Percentiles rank a stretch among this genome's conserved stretches.
phyloP scores from a whole-genome alignment of 495 filamentous ascomycete species.

The Bathelium albidoporum region DNA sequence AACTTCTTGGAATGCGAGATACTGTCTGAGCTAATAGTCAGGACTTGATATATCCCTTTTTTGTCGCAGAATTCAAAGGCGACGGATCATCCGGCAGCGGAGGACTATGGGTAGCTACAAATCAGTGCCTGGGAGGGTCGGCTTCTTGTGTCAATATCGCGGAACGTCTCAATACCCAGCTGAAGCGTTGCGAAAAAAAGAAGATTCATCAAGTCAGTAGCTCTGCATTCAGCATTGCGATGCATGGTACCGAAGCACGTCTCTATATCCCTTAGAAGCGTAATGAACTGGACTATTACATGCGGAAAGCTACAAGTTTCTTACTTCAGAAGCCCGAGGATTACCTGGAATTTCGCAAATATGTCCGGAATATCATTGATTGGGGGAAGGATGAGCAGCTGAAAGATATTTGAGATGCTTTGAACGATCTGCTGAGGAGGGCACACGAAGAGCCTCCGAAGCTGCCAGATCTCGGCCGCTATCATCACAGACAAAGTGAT shows the following conservation, averaged over 20 bases:
- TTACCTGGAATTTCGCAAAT: conserved; percentile 27
- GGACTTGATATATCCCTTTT: conserved; percentile 22
- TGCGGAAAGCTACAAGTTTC: conserved; percentile 20
- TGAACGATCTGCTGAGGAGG: conserved; percentile 19
- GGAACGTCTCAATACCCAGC: conserved; percentile 8
- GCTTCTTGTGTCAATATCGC: conserved; percentile 19
- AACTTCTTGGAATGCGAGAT: no score
- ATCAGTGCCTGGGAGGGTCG: conserved; percentile 25
- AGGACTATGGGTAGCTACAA: conserved; percentile 25
- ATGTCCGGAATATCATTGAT: conserved; percentile 30
- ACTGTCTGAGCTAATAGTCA: conserved; percentile 18
- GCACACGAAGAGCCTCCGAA: not conserved
- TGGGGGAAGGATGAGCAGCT: conserved; percentile 27
- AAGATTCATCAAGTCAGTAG: conserved; percentile 20
- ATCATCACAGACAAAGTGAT: no score
- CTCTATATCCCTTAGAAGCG: conserved; percentile 28
- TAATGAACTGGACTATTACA: conserved; percentile 25
- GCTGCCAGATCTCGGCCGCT: not conserved
- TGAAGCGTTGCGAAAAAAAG: conserved; percentile 18
- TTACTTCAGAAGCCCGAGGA: conserved; percentile 22
- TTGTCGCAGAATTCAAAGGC: conserved; percentile 26
- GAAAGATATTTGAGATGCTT: conserved; percentile 23
- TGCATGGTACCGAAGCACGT: conserved; percentile 25
- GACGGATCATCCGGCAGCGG: conserved; percentile 12
- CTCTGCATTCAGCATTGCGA: conserved; percentile 28